Conservation (phyloP, 441 rosid species). For the Biscutella laevigata region DNA sequence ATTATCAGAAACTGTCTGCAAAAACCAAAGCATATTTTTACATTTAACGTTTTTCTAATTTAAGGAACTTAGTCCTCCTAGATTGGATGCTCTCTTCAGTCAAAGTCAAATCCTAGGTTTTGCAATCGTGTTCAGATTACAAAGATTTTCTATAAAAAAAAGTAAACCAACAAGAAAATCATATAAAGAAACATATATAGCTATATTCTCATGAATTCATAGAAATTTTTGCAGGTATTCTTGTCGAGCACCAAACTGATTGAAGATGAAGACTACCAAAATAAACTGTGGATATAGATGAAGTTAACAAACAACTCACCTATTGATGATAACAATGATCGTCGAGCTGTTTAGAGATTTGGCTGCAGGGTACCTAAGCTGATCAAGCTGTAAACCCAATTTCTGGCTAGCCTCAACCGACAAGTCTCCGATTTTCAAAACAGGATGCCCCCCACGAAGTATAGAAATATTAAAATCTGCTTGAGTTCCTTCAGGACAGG, state of each 20-base stretch:
- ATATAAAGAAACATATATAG: background rate
- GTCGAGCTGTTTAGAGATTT: constrained; percentile 66
- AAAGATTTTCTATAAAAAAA: constrained; percentile 4
- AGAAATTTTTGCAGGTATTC: background rate
- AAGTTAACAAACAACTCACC: constrained; percentile 34
- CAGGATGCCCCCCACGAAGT: constrained; percentile 86
- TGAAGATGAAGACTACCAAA: constrained; percentile 17
- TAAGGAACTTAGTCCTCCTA: constrained; percentile 5
- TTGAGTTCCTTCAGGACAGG: constrained; percentile 41
- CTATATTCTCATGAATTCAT: background rate
- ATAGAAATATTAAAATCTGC: constrained; percentile 72
- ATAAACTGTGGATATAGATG: constrained; percentile 5
- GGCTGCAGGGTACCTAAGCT: constrained; percentile 77
- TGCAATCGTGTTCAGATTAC: constrained; percentile 2
- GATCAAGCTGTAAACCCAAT: constrained; percentile 84
- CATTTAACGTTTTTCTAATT: background rate
- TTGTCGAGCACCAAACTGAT: background rate
- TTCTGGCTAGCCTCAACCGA: constrained; percentile 86
- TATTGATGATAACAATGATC: constrained; percentile 66
- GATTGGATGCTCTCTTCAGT: constrained; percentile 2
- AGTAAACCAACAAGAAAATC: background rate
- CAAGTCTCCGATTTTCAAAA: constrained; percentile 78
- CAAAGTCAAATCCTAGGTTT: constrained; percentile 4
- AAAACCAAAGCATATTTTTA: background rate
- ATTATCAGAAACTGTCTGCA: background rate